phyloP scores from a whole-genome alignment of 75 land plant genomes.

The Selaginella tamariscina region DNA sequence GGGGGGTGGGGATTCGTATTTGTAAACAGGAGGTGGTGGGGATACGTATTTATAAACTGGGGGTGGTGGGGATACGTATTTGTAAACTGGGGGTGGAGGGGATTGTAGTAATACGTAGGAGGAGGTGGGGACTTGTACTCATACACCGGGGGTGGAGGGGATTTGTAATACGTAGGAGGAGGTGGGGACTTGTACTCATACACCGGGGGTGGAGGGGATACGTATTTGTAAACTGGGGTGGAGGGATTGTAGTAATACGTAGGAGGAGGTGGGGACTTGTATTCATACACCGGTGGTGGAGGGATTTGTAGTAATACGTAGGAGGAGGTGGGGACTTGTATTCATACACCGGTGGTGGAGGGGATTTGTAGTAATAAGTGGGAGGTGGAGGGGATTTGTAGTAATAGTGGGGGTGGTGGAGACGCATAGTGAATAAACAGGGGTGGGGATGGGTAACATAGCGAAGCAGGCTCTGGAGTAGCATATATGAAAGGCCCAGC shows the following conservation, averaged over 20 bases:
- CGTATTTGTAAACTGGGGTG: too few species aligned
- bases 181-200: slow-evolving; percentile 11
- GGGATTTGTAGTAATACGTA: too few species aligned
- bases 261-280: slow-evolving; percentile 7
- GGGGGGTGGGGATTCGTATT: slow-evolving; percentile 4
- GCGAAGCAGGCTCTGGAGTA: neutral
- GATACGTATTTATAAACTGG: neutral
- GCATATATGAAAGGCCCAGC: slow-evolving; percentile 6
- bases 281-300: neutral
- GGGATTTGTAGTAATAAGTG: slow-evolving; percentile 9
- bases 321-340: slow-evolving; percentile 13
- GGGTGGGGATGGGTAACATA: neutral
- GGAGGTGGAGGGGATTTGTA: slow-evolving; percentile 7
- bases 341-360: neutral
- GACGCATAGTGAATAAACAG: neutral
- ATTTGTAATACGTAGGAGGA: neutral
- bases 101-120: slow-evolving; percentile 2
- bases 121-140: slow-evolving; percentile 6
- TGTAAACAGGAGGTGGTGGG: slow-evolving; percentile 6
- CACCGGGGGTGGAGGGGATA: neutral
- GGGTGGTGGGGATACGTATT: slow-evolving; percentile 8
- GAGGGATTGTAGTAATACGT: slow-evolving; percentile 3
- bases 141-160: slow-evolving; percentile 4
- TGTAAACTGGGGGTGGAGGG: slow-evolving; percentile 7
- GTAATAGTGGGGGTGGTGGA: slow-evolving; percentile 12